Percentiles rank a stretch among this genome's conserved stretches.
Evolutionary conservation across 179 eudicot genomes (phyloP).

Genomic region (Corrigiola litoralis): DNA sequence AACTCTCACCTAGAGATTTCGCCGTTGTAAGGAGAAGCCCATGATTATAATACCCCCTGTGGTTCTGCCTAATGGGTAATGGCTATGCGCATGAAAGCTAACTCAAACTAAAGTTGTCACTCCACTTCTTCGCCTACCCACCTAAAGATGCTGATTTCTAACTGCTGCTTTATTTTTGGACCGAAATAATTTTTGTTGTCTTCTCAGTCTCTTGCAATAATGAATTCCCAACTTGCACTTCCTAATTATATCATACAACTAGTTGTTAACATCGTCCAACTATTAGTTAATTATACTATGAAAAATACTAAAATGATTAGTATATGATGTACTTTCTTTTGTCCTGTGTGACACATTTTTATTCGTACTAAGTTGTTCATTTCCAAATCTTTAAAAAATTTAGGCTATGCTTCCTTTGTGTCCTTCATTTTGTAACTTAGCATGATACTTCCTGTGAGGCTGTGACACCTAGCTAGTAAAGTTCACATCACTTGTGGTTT

Average conservation of each 20-base stretch:
- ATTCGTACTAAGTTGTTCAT: no score
- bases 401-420: no score
- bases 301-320: background rate
- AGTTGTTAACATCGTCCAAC: background rate
- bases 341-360: no score
- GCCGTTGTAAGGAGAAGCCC: background rate
- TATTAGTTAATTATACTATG: no score
- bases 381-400: no score
- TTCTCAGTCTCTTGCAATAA: background rate
- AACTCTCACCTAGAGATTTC: background rate
- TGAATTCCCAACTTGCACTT: background rate
- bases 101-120: background rate
- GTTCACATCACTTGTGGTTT: no score
- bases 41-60: background rate
- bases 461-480: no score
- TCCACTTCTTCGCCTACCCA: slow-evolving; percentile 7
- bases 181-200: background rate
- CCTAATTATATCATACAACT: background rate
- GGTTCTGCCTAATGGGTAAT: no score
- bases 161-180: background rate
- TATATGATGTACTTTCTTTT: no score
- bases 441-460: no score
- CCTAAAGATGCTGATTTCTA: background rate
- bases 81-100: slow-evolving; percentile 5
- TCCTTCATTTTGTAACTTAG: no score